Percentiles rank a stretch among this genome's conserved stretches.
These are phyloP conservation scores for Lasiodiplodia hormozganensis DNA, from an alignment of 2,329 filamentous ascomycete species.

Conservation along the genomic window DNA sequence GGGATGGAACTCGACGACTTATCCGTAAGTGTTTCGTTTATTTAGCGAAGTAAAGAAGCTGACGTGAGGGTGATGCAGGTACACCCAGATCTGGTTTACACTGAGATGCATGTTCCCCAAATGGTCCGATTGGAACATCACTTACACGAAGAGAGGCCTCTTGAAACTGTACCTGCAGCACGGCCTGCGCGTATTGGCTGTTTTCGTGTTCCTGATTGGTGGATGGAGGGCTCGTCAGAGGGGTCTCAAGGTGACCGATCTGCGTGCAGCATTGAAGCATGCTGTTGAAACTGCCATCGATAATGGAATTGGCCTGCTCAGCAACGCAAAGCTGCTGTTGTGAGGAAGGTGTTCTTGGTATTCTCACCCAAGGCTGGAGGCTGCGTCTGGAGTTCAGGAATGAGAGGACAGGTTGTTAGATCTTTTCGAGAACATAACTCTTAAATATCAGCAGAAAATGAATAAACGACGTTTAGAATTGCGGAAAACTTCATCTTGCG, in stretches of 20 bases:
- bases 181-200: background rate
- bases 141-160: conserved; percentile 58
- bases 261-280: background rate
- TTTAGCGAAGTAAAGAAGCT: background rate
- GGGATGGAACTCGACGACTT: conserved; percentile 57
- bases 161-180: conserved; percentile 36
- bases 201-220: conserved; percentile 7
- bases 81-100: conserved; percentile 59
- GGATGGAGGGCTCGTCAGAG: background rate
- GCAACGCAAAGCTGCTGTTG: background rate
- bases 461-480: too few relatives aligned
- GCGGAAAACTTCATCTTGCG: too few relatives aligned
- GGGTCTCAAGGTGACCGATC: background rate
- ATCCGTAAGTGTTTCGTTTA: conserved; percentile 40
- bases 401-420: background rate
- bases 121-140: conserved; percentile 62
- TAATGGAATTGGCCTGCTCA: background rate
- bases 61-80: conserved; percentile 43
- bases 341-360: background rate
- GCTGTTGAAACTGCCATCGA: background rate
- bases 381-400: background rate
- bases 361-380: background rate
- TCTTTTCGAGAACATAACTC: too few relatives aligned
- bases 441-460: background rate
- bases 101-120: conserved; percentile 59